Percentiles rank a stretch among this genome's conserved stretches.
phyloP scores from a whole-genome alignment of 139 green algal genomes.

The Chlamydomonas eustigma region DNA sequence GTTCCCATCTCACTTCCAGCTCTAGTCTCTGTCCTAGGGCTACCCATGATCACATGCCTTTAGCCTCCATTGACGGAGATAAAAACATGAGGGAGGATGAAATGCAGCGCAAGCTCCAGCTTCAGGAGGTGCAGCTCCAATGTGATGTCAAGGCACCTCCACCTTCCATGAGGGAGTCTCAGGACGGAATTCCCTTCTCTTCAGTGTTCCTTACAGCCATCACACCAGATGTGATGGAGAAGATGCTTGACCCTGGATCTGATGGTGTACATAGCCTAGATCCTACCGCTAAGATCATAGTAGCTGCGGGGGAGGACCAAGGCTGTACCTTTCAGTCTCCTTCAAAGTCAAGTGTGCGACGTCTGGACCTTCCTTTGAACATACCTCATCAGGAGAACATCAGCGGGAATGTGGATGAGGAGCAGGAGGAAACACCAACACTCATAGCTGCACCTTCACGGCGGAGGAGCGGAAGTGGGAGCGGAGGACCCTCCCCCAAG shows the following conservation, averaged over 20 bases:
- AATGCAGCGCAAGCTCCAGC: too few species aligned
- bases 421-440: neutral
- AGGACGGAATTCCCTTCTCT: too few species aligned
- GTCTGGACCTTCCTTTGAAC: neutral
- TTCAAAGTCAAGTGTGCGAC: neutral
- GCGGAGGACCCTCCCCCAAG: neutral
- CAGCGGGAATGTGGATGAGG: neutral
- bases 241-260: neutral
- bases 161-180: too few species aligned
- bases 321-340: neutral
- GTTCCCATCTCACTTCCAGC: neutral
- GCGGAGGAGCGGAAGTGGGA: neutral
- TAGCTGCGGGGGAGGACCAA: neutral
- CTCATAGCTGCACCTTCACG: neutral
- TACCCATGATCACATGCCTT: neutral
- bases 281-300: neutral
- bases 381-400: neutral
- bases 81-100: neutral
- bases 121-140: too few species aligned
- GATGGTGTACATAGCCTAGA: neutral
- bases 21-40: too few species aligned
- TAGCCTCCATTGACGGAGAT: too few species aligned
- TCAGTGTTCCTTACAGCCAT: too few species aligned
- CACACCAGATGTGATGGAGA: neutral
- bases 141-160: too few species aligned